Base-by-base conservation (phyloP, 345 rosid genomes). In the Salix brachista region DNA sequence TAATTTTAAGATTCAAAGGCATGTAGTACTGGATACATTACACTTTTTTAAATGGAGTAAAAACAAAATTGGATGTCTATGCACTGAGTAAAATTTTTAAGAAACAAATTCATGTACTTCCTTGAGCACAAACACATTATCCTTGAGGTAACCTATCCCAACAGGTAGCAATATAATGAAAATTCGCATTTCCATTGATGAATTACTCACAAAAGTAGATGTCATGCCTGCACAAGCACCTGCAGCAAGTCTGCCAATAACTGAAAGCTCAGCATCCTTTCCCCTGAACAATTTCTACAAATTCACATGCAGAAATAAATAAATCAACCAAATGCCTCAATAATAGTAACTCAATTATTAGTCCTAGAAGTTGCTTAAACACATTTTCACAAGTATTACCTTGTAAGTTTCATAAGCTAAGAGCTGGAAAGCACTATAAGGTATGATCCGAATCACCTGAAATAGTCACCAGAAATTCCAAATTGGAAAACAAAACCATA, bases 191-290 rank as follows among this genome's bases (percentile, higher is more conserved):
- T 19, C 52, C 37, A 56, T 70, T 26, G 70, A 62, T 17, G 37
- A 46, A 73, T 61, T 42, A 89, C 97, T 87, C 76, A 93, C 99
- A 83, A 92, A 87, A 83, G 99, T 96, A 72, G 99, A 96, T 16
- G 99, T 92, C 97, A 96, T 96, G 87, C 98, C 99, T 83, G 99
- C 98, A 87, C 98, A 93, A 87, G 99, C 98, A 80, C 99, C 98
- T 0, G 98, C 98, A 0, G 90, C 94, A 75, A 96, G 95, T 87
- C 99, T 96, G 79, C 94, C 99, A 25, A 92, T 73, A 76, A 95
- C 90, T 41, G 97, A 88, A 79, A 96, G 93, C 78, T 92, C 86
- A 5, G 88, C 97, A 80, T 91, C 94, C 79, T 87, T 89, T 74
- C 91, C 92, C 71, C 80, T 86, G 77, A 96, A 92, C 80, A 96